phyloP scores from a whole-genome alignment of 1,284 basidiomycete species.

The Vanrija pseudolonga region DNA sequence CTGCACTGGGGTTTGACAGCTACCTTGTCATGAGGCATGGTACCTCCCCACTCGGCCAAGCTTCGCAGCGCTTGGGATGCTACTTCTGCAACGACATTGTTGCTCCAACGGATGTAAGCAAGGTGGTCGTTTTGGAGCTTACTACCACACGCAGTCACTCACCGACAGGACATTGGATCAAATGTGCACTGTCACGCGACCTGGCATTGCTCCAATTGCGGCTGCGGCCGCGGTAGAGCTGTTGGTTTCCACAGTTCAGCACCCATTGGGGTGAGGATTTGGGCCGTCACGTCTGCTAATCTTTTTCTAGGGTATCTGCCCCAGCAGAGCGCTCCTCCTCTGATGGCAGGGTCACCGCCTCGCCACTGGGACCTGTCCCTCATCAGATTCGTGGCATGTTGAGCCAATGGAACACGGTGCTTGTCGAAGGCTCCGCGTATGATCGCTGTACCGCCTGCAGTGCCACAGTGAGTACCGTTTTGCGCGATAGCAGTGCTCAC shows the following conservation, averaged over 20 bases:
- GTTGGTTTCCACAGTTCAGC: conserved; percentile 82
- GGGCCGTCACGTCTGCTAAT: not conserved
- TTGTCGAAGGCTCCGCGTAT: conserved; percentile 81
- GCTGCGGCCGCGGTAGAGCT: conserved; percentile 88
- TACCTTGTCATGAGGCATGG: conserved; percentile 98
- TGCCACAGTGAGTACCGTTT: conserved; percentile 57
- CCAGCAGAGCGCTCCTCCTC: conserved; percentile 52
- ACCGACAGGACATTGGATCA: conserved; percentile 94
- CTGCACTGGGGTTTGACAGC: conserved; percentile 92
- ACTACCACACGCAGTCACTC: conserved; percentile 61
- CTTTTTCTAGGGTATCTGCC: conserved; percentile 57
- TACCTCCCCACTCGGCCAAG: not conserved
- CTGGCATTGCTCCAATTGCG: conserved; percentile 89
- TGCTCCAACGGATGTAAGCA: conserved; percentile 81
- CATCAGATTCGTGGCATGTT: conserved; percentile 92
- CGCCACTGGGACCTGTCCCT: conserved; percentile 77
- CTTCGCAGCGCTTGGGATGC: conserved; percentile 63
- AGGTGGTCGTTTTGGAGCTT: conserved; percentile 1
- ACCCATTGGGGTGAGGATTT: conserved; percentile 70
- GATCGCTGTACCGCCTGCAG: conserved; percentile 88
- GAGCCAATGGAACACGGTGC: conserved; percentile 75
- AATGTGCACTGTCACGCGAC: conserved; percentile 99
- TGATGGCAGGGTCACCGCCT: conserved; percentile 43
- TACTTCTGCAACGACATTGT: conserved; percentile 99
- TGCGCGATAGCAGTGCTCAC: not conserved